Evolutionary conservation across 768 basidiomycete species (phyloP).

Genomic region (Boletus edulis): DNA sequence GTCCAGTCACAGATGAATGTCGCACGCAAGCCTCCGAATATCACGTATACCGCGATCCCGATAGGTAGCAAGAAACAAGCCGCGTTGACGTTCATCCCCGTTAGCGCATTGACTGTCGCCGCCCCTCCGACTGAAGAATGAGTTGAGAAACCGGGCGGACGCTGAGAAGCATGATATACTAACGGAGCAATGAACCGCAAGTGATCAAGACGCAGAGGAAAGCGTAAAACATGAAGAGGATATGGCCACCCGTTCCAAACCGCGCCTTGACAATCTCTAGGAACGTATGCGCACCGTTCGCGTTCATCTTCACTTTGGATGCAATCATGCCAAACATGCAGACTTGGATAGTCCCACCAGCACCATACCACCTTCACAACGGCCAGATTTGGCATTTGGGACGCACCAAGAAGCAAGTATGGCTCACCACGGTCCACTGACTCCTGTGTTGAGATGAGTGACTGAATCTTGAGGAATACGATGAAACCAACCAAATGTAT

Average conservation of each 20-base stretch:
- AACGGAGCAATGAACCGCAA: conserved; percentile 48
- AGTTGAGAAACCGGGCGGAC: neutral
- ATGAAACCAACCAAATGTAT: conserved; percentile 38
- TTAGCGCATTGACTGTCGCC: conserved; percentile 44
- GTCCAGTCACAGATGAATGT: conserved; percentile 46
- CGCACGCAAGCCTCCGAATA: conserved; percentile 42
- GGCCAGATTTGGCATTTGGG: no score
- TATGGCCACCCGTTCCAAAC: conserved; percentile 45
- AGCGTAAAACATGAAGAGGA: conserved; percentile 52
- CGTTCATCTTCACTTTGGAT: conserved; percentile 54
- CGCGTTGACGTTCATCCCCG: conserved; percentile 44
- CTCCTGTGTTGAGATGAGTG: no score
- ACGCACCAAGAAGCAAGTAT: no score
- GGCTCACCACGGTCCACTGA: no score
- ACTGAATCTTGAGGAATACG: no score
- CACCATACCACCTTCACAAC: conserved; percentile 7
- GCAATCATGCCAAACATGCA: no score
- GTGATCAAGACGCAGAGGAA: conserved; percentile 52
- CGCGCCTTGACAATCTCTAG: conserved; percentile 53
- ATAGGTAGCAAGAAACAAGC: conserved; percentile 46
- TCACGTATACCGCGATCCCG: conserved; percentile 42
- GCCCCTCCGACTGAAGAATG: conserved; percentile 39
- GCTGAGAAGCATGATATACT: conserved; percentile 8
- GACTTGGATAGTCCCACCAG: conserved; percentile 48
- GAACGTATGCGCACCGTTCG: conserved; percentile 56